Percentiles rank a stretch among this genome's conserved stretches.
Conservation (phyloP, 352 stramenopile species). For the Globisporangium camurandrum region DNA sequence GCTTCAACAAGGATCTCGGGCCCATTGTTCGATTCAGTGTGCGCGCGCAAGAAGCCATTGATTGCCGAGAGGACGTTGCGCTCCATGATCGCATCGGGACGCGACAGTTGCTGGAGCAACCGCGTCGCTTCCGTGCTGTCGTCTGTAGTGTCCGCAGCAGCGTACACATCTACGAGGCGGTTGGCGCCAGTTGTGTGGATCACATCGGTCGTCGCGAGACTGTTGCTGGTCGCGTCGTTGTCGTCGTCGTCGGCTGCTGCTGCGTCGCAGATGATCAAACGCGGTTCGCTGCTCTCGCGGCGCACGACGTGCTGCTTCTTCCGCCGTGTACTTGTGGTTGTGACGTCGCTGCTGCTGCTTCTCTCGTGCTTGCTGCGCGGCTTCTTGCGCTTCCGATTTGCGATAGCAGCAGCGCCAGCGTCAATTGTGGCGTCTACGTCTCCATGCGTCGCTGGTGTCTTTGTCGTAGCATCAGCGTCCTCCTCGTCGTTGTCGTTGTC, state of each 20-base stretch:
- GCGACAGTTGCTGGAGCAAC: slow-evolving; percentile 56
- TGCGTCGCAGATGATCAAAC: slow-evolving; percentile 84
- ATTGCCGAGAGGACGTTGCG: slow-evolving; percentile 69
- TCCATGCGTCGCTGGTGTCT: neutral
- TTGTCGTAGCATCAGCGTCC: too few species aligned
- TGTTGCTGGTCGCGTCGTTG: slow-evolving; percentile 1
- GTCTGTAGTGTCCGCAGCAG: slow-evolving; percentile 43
- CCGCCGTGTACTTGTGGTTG: neutral
- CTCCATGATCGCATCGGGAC: slow-evolving; percentile 82
- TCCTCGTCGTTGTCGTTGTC: neutral
- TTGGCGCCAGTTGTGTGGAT: too few species aligned
- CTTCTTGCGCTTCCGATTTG: slow-evolving; percentile 14
- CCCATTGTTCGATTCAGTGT: slow-evolving; percentile 73
- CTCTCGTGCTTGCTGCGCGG: slow-evolving; percentile 8
- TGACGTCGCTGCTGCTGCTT: slow-evolving; percentile 5
- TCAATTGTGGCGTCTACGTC: neutral
- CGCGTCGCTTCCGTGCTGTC: slow-evolving; percentile 69
- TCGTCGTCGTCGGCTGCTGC: too few species aligned
- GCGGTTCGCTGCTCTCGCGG: slow-evolving; percentile 46
- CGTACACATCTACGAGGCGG: neutral
- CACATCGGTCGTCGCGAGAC: neutral
- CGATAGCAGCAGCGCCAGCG: neutral
- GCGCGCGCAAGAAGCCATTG: slow-evolving; percentile 74
- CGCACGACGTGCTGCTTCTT: slow-evolving; percentile 11
- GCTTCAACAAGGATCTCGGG: slow-evolving; percentile 83